These are phyloP conservation scores for Zygnema circumcarinatum DNA, from an alignment of 139 green algal species.

Conservation along the genomic window DNA sequence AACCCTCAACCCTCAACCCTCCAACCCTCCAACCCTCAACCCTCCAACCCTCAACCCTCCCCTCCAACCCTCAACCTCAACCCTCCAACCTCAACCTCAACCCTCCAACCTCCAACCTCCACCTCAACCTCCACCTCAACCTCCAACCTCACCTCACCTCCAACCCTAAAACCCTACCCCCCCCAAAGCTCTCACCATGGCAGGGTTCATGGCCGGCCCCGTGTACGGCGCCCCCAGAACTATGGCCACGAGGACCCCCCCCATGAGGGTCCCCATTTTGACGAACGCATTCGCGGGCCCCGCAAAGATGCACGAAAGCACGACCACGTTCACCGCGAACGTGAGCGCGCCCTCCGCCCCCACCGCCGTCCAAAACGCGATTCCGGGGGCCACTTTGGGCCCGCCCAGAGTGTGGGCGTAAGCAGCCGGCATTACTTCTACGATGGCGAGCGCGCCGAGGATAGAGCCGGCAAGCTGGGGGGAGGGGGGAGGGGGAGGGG, in stretches of 20 bases:
- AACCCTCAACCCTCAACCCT: no score
- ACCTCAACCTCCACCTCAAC: no score
- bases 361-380: neutral
- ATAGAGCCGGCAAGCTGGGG: neutral
- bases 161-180: no score
- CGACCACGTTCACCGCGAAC: conserved; percentile 24
- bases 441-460: neutral
- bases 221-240: conserved; percentile 9
- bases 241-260: neutral
- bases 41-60: no score
- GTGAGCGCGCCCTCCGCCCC: neutral
- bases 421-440: neutral
- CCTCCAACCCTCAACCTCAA: no score
- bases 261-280: neutral
- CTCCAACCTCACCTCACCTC: no score
- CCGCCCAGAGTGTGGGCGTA: neutral
- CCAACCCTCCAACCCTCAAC: no score
- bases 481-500: neutral
- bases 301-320: conserved; percentile 11
- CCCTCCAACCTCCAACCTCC: no score
- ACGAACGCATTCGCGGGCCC: neutral
- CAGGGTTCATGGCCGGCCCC: conserved; percentile 18
- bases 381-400: neutral
- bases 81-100: no score
- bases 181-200: conserved; percentile 7